A percentile compares a stretch with the other conserved stretches of the same genome.
Evolutionary conservation across 2,329 filamentous ascomycete species (phyloP).

Genomic region (Colletotrichum sp.): DNA sequence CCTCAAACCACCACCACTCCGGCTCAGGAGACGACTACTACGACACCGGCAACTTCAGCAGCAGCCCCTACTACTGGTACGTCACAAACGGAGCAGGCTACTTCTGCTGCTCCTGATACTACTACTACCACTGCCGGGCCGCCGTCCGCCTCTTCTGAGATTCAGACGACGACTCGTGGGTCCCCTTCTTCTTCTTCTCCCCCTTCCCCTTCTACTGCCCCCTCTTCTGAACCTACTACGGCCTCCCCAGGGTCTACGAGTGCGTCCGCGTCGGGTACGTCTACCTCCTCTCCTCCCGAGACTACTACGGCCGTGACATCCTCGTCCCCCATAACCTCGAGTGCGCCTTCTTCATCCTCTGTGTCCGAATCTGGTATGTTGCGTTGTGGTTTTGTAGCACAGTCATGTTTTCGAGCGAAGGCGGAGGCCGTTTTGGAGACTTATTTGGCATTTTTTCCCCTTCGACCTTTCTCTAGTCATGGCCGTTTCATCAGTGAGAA

Average conservation of each 20-base stretch:
- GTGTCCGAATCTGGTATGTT: conserved; percentile 20
- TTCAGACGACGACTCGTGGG: conserved; percentile 20
- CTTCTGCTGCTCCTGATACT: conserved; percentile 25
- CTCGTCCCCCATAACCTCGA: conserved; percentile 18
- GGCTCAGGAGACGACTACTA: conserved; percentile 16
- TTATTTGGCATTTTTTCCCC: background rate
- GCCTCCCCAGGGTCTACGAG: conserved; percentile 18
- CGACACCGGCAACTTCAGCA: conserved; percentile 30
- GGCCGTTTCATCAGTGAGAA: background rate
- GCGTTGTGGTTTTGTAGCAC: conserved; percentile 13
- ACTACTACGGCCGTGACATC: conserved; percentile 20
- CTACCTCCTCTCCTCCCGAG: conserved; percentile 23
- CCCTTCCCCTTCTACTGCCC: conserved; percentile 31
- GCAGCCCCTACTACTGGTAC: conserved; percentile 32
- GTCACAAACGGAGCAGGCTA: conserved; percentile 20
- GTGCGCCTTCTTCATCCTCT: background rate
- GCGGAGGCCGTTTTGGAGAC: background rate
- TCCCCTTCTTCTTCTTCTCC: conserved; percentile 24
- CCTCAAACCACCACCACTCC: conserved; percentile 11
- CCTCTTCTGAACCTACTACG: conserved; percentile 28
- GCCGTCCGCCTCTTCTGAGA: conserved; percentile 27
- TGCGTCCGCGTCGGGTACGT: conserved; percentile 21
- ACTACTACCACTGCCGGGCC: conserved; percentile 31
- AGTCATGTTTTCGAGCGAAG: background rate
- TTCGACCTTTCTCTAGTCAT: background rate